A percentile compares a stretch with the other conserved stretches of the same genome.
These are phyloP conservation scores for Cadophora luteo-olivacea DNA, from an alignment of 2,329 filamentous ascomycete genomes.

Conservation along the genomic window DNA sequence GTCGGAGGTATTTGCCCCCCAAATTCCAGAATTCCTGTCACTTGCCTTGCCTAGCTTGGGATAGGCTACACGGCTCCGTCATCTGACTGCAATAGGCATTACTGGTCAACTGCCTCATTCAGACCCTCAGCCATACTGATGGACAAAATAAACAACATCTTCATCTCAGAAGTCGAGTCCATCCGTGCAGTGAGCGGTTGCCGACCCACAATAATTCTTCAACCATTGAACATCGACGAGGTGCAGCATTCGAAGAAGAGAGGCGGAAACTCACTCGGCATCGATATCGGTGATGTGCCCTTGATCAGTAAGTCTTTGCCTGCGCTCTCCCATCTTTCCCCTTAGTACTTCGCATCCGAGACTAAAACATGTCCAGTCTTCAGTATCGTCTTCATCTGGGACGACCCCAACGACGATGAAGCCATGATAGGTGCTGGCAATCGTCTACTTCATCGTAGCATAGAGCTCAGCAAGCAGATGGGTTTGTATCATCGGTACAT, in stretches of 20 bases:
- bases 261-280: slow-evolving; percentile 21
- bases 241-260: slow-evolving; percentile 12
- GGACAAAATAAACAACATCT: slow-evolving; percentile 16
- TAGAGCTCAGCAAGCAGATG: slow-evolving; percentile 17
- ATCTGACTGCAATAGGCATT: background rate
- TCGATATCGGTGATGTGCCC: slow-evolving; percentile 16
- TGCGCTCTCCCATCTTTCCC: background rate
- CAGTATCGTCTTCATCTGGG: slow-evolving; percentile 19
- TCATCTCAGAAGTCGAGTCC: slow-evolving; percentile 12
- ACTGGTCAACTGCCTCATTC: slow-evolving; percentile 1
- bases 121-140: background rate
- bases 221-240: slow-evolving; percentile 18
- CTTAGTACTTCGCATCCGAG: too few relatives aligned
- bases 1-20: background rate
- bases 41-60: too few relatives aligned
- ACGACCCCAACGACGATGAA: background rate
- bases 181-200: slow-evolving; percentile 3
- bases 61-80: too few relatives aligned
- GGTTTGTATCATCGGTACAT: slow-evolving; percentile 22
- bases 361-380: slow-evolving; percentile 11
- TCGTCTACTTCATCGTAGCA: slow-evolving; percentile 2
- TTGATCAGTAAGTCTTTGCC: slow-evolving; percentile 12
- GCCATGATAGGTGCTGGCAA: slow-evolving; percentile 7
- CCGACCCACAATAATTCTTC: slow-evolving; percentile 4
- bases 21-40: too few relatives aligned